Evolutionary conservation across 768 basidiomycete genomes (phyloP), one percentile per base, ranked within the genome.

Genomic region (Paxillus rubicundulus): DNA sequence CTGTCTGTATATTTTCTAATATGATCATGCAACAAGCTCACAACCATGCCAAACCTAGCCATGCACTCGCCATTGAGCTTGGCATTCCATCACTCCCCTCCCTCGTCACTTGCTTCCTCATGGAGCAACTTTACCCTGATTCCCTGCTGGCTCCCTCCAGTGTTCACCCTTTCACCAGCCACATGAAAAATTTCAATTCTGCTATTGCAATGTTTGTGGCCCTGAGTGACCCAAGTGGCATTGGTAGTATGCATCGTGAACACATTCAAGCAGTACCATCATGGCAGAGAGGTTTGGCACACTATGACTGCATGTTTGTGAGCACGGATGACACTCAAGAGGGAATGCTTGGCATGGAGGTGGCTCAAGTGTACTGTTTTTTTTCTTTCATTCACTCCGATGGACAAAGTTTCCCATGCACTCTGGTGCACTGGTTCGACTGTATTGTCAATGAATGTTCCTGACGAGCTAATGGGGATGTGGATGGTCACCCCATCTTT

Each of bases 371-470:
- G n/a, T n/a, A n/a, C n/a, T 47, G 56, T 5, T 60, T 62, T 49
- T 56, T 60, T 37, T 62, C 61, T 5, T 60, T 58, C 39, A 39
- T 4, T 0, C 36, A 45, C 10, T 8, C 4, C 9, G 32, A 32
- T 10, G 32, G 32, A 32, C 8, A 32, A 9, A 32, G 7, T 27
- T 58, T 57, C 34, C 54, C 41, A 1, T 64, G 63, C 33, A 54
- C 56, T 9, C 44, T 64, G 12, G 55, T 64, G 2, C 46, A 62
- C 4, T 64, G 63, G 63, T 62, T 64, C 44, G n/a, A 54, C 17
- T 39, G 38, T 16, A 49, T 50, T 2, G 40, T 39, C 4, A 41
- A 60, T 2, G 13, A n/a, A n/a, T n/a, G n/a, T 21, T 4, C 61
- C 67, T 5, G 58, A 65, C 32, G n/a, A 46, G 8, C 20, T 48